Evolutionary conservation across 768 basidiomycete genomes (phyloP).

Genomic region (Brasilioporus rufonigricans): DNA sequence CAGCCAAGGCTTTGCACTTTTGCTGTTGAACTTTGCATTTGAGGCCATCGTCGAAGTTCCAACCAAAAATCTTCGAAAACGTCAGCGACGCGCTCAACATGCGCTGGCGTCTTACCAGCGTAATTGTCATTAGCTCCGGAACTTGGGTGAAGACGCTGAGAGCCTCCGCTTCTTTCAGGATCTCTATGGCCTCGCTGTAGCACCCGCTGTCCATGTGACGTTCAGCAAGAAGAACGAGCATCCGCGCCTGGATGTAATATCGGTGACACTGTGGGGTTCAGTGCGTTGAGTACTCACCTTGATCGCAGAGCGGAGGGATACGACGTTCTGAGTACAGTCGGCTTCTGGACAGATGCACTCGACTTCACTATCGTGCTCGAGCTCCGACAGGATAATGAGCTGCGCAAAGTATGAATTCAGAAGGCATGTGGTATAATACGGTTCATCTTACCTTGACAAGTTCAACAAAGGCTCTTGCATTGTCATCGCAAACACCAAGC

Average conservation of each 20-base stretch:
- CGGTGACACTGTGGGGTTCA: neutral
- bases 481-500: neutral
- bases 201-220: neutral
- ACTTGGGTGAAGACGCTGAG: neutral
- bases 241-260: neutral
- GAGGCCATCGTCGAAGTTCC: constrained; percentile 7
- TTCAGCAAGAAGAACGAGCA: constrained; percentile 2
- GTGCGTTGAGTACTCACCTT: neutral
- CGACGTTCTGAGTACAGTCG: neutral
- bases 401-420: neutral
- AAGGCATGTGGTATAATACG: neutral
- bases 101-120: neutral
- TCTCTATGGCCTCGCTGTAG: neutral
- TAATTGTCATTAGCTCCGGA: constrained; percentile 3
- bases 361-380: neutral
- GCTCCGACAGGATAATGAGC: constrained; percentile 1
- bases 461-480: neutral
- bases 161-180: neutral
- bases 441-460: constrained; percentile 1
- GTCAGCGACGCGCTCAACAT: neutral
- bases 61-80: constrained; percentile 9
- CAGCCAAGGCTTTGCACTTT: neutral
- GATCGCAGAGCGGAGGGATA: neutral
- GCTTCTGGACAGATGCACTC: neutral
- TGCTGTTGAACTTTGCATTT: neutral